These are phyloP conservation scores for Peltaster fructicola DNA, from an alignment of 2,329 filamentous ascomycete species.

Conservation along the genomic window DNA sequence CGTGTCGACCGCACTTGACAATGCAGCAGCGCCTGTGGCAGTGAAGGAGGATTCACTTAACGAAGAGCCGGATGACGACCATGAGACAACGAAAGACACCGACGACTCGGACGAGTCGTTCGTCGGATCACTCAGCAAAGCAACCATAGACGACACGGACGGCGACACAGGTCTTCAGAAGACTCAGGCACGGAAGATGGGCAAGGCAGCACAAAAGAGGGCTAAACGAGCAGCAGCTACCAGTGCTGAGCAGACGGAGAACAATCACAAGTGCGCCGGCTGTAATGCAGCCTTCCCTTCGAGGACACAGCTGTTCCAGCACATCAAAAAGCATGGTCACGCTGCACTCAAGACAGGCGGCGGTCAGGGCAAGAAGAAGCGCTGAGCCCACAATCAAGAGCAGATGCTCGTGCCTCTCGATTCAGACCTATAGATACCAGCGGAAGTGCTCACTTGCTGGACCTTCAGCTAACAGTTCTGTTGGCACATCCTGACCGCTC, in stretches of 20 bases:
- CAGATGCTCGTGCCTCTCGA: too few species aligned
- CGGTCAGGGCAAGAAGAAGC: constrained; percentile 12
- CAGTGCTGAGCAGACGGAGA: constrained; percentile 12
- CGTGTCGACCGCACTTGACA: constrained; percentile 8
- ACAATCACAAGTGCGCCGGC: constrained; percentile 51
- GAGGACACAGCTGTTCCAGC: constrained; percentile 54
- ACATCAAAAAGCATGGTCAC: constrained; percentile 50
- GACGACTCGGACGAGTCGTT: constrained; percentile 1
- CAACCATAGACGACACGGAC: constrained; percentile 3
- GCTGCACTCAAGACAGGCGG: constrained; percentile 30
- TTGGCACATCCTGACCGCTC: constrained; percentile 32
- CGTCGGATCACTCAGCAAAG: neutral
- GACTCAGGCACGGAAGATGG: constrained; percentile 21
- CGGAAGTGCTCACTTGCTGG: constrained; percentile 26
- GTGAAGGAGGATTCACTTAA: constrained; percentile 1
- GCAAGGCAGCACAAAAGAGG: constrained; percentile 31
- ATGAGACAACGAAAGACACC: constrained; percentile 2
- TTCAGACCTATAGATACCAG: constrained; percentile 24
- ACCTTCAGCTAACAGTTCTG: constrained; percentile 27
- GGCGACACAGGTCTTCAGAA: constrained; percentile 19
- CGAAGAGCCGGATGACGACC: constrained; percentile 3
- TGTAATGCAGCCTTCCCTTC: constrained; percentile 66
- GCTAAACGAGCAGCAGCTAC: constrained; percentile 28
- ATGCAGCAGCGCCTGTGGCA: constrained; percentile 2
- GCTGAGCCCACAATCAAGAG: too few species aligned